A percentile compares a stretch with the other conserved stretches of the same genome.
Evolutionary conservation across 2,329 filamentous ascomycete genomes (phyloP).

Genomic region (Penicillium sumatraense): DNA sequence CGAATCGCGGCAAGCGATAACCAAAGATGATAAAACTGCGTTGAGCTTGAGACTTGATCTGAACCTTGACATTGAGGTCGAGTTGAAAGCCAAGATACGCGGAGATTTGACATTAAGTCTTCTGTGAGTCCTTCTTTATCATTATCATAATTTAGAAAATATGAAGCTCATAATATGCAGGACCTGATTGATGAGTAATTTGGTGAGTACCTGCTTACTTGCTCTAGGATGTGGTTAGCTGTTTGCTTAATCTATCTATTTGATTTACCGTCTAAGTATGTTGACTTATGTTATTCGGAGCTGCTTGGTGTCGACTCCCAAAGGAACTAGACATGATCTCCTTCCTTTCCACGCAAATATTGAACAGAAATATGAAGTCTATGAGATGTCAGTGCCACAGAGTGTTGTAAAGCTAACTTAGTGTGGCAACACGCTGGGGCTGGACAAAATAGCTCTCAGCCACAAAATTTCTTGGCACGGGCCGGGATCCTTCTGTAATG

Average conservation of each 20-base stretch:
- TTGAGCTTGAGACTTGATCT: slow-evolving; percentile 59
- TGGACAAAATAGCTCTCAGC: too few relatives aligned
- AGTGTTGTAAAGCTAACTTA: not conserved
- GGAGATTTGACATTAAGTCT: slow-evolving; percentile 53
- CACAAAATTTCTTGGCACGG: not conserved
- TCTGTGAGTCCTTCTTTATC: slow-evolving; percentile 2
- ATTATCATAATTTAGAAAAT: not conserved
- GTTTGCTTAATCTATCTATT: not conserved
- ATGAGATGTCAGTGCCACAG: not conserved
- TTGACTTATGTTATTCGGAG: too few relatives aligned
- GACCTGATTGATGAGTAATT: not conserved
- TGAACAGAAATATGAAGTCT: too few relatives aligned
- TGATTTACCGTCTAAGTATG: not conserved
- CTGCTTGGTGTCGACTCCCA: too few relatives aligned
- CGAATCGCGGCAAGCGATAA: not conserved
- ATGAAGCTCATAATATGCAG: not conserved
- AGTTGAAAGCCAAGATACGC: slow-evolving; percentile 64
- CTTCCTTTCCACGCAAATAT: too few relatives aligned
- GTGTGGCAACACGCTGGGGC: not conserved
- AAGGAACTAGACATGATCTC: too few relatives aligned
- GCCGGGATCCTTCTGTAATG: not conserved
- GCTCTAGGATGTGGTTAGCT: not conserved
- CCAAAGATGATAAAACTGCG: not conserved
- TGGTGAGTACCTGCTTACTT: not conserved
- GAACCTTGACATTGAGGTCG: slow-evolving; percentile 63